Evolutionary conservation across 768 basidiomycete genomes (phyloP).

Genomic region (Mycena chlorophos): DNA sequence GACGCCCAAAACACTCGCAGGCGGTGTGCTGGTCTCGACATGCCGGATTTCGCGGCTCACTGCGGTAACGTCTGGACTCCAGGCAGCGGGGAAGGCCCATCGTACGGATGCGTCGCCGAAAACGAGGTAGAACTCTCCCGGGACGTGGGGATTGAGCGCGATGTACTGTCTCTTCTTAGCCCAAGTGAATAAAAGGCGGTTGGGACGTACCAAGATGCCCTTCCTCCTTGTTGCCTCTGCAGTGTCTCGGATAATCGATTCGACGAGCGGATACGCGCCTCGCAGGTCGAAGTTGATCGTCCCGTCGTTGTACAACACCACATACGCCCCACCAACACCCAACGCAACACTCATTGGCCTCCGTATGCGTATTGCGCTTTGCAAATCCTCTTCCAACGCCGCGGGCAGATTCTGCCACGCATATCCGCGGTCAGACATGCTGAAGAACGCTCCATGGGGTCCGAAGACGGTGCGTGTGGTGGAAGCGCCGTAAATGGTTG

Average conservation of each 20-base stretch:
- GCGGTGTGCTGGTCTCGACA: background rate
- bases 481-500: background rate
- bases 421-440: conserved; percentile 7
- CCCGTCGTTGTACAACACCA: conserved; percentile 13
- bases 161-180: conserved; percentile 5
- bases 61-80: conserved; percentile 5
- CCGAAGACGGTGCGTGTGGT: conserved; percentile 14
- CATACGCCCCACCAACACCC: conserved; percentile 12
- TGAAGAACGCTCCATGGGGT: conserved; percentile 10
- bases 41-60: conserved; percentile 8
- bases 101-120: conserved; percentile 9
- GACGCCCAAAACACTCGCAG: background rate
- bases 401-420: conserved; percentile 11
- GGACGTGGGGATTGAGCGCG: conserved; percentile 10
- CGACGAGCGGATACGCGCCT: conserved; percentile 8
- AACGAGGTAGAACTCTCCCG: conserved; percentile 14
- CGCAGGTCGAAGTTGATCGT: conserved; percentile 15
- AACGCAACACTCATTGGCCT: conserved; percentile 8
- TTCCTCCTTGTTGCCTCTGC: background rate
- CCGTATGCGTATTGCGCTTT: background rate
- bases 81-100: conserved; percentile 9
- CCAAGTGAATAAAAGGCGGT: background rate
- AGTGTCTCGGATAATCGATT: conserved; percentile 3
- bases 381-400: conserved; percentile 9
- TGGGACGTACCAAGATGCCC: conserved; percentile 9